Conservation (phyloP, 352 stramenopile genomes). For the Pythium chondricola region DNA sequence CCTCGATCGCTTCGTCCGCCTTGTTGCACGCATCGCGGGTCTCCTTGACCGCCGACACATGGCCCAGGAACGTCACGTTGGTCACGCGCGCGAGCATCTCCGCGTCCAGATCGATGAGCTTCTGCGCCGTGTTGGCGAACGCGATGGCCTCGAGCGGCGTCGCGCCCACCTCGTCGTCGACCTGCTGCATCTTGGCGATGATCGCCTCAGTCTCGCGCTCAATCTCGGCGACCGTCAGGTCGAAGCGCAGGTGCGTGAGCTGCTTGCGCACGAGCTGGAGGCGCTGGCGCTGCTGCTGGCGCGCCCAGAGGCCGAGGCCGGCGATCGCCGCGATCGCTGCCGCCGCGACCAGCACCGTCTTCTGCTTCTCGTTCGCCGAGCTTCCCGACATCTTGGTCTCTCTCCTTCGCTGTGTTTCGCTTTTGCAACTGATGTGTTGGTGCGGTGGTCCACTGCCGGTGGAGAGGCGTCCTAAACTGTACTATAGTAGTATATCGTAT, state of each 20-base stretch:
- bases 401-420: not conserved
- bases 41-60: slow-evolving; percentile 57
- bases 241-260: slow-evolving; percentile 64
- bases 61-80: slow-evolving; percentile 82
- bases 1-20: slow-evolving; percentile 72
- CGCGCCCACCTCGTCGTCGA: slow-evolving; percentile 64
- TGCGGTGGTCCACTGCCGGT: not conserved
- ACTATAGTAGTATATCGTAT: no score
- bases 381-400: not conserved
- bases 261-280: slow-evolving; percentile 36
- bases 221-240: slow-evolving; percentile 70
- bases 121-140: slow-evolving; percentile 70
- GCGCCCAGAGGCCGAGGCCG: slow-evolving; percentile 43
- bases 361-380: slow-evolving; percentile 45
- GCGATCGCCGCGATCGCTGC: slow-evolving; percentile 38
- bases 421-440: not conserved
- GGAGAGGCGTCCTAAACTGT: no score
- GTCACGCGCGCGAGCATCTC: slow-evolving; percentile 80
- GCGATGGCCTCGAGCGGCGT: slow-evolving; percentile 31
- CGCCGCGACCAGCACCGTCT: slow-evolving; percentile 45
- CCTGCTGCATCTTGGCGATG: slow-evolving; percentile 55
- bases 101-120: slow-evolving; percentile 75
- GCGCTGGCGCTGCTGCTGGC: slow-evolving; percentile 37
- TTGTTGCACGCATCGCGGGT: slow-evolving; percentile 79
- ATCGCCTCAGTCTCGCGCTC: slow-evolving; percentile 59